Evolutionary conservation across 2,329 filamentous ascomycete genomes (phyloP), one percentile per base, ranked within the genome.

Genomic region (Fusarium avenaceum): DNA sequence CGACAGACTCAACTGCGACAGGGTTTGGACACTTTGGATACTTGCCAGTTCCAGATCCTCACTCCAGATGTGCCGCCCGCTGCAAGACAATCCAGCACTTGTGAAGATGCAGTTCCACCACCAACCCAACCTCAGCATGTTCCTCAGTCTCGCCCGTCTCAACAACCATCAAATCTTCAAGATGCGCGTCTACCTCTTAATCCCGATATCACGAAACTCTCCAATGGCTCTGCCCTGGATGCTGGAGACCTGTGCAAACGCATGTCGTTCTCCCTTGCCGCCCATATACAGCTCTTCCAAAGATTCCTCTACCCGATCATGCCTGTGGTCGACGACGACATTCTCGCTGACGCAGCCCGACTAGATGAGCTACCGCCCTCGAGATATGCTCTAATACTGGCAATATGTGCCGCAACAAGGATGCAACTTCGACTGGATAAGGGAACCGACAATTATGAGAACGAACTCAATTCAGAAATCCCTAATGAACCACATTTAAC

Each of bases 281-380:
- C 75, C 15, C 75, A 77, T 50, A 57, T 77, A 30, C 70, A 66
- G 10, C 68, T 74, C 35, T 77, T 77, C 46, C 67, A 77, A n/a
- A 68, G 67, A n/a, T 64, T 73, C n/a, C 51, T 77, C 15, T 77
- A 75, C 35, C 76, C 76, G 1, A 77, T 77, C 7, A 76, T 77
- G 75, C 76, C 76, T 17, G 74, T 75, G 1, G 58, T 77, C 8
- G 68, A 76, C 22, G 74, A 74, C 6, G 71, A 73, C n/a, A 63
- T 77, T 17, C 52, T 75, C 3, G 35, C 67, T 7, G 76, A 77
- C 46, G 73, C 73, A 14, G 48, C 61, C 9, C 65, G 70, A 10
- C 40, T 76, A 10, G 67, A 73, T 4, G 59, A 70, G n/a, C 38
- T 77, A 3, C 40, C 75, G 0, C 72, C 75, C 1, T 69, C 73